These are phyloP conservation scores for Peterozyma toletana DNA, from an alignment of 805 yeast genomes.

Conservation along the genomic window DNA sequence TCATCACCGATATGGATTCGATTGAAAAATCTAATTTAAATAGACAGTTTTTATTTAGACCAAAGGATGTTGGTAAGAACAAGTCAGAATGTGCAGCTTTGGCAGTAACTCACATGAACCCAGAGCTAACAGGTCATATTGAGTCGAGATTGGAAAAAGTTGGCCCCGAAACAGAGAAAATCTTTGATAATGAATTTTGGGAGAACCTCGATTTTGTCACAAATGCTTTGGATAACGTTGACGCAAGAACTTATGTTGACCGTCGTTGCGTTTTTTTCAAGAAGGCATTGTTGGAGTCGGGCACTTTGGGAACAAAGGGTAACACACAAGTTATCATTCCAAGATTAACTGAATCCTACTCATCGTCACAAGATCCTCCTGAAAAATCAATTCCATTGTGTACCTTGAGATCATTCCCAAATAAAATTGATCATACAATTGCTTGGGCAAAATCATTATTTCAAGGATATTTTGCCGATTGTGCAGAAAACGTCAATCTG, in stretches of 20 bases:
- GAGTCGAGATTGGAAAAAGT: slow-evolving; percentile 78
- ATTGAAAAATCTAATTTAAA: slow-evolving; percentile 94
- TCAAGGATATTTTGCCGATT: slow-evolving; percentile 84
- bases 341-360: slow-evolving; percentile 87
- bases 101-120: slow-evolving; percentile 83
- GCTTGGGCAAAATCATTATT: slow-evolving; percentile 98
- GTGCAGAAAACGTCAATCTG: slow-evolving; percentile 90
- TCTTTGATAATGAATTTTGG: slow-evolving; percentile 88
- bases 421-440: slow-evolving; percentile 96
- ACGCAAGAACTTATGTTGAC: slow-evolving; percentile 96
- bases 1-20: slow-evolving; percentile 87
- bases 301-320: slow-evolving; percentile 97
- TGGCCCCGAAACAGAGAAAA: slow-evolving; percentile 85
- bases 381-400: slow-evolving; percentile 96
- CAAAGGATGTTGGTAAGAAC: slow-evolving; percentile 86
- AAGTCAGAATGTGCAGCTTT: slow-evolving; percentile 87
- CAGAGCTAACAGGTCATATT: slow-evolving; percentile 72
- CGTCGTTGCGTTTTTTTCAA: slow-evolving; percentile 91
- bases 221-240: slow-evolving; percentile 95
- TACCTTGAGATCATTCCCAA: slow-evolving; percentile 95
- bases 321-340: slow-evolving; percentile 97
- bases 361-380: slow-evolving; percentile 97
- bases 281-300: slow-evolving; percentile 90
- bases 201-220: slow-evolving; percentile 77
- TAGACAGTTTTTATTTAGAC: slow-evolving; percentile 92